phyloP scores from a whole-genome alignment of 1,284 basidiomycete genomes.

The Gomphus sp. region DNA sequence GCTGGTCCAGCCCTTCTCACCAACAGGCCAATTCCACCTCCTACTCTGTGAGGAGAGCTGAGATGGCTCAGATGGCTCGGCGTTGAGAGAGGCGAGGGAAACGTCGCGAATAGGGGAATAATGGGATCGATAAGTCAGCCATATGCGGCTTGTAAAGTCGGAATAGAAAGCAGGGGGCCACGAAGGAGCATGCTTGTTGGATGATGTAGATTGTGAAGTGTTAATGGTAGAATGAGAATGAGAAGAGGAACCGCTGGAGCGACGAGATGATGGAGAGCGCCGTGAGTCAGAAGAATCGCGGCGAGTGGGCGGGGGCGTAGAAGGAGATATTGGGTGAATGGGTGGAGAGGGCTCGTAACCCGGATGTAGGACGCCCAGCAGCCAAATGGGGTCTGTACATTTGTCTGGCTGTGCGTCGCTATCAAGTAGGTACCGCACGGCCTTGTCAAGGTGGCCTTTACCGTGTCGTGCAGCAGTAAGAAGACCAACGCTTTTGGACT shows the following conservation, averaged over 20 bases:
- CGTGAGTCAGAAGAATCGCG: slow-evolving; percentile 30
- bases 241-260: slow-evolving; percentile 42
- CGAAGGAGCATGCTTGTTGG: slow-evolving; percentile 33
- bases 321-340: slow-evolving; percentile 22
- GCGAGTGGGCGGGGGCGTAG: slow-evolving; percentile 19
- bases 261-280: slow-evolving; percentile 33
- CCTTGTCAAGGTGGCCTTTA: slow-evolving; percentile 67
- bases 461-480: slow-evolving; percentile 61
- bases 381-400: slow-evolving; percentile 73
- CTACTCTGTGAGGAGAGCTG: slow-evolving; percentile 26
- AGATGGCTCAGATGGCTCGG: slow-evolving; percentile 14
- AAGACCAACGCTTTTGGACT: slow-evolving; percentile 28
- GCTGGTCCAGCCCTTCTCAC: slow-evolving; percentile 78
- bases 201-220: slow-evolving; percentile 17
- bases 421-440: slow-evolving; percentile 77
- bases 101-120: slow-evolving; percentile 76
- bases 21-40: slow-evolving; percentile 32
- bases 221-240: slow-evolving; percentile 19
- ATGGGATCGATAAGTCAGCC: slow-evolving; percentile 89
- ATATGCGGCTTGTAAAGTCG: slow-evolving; percentile 85
- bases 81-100: slow-evolving; percentile 42
- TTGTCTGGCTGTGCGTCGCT: slow-evolving; percentile 75
- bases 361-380: slow-evolving; percentile 72
- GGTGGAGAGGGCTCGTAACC: slow-evolving; percentile 54
- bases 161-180: slow-evolving; percentile 81